Evolutionary conservation across 148 eudicot species (phyloP), one percentile per base, ranked within the genome.

Genomic region (Fallopia convolvulus): DNA sequence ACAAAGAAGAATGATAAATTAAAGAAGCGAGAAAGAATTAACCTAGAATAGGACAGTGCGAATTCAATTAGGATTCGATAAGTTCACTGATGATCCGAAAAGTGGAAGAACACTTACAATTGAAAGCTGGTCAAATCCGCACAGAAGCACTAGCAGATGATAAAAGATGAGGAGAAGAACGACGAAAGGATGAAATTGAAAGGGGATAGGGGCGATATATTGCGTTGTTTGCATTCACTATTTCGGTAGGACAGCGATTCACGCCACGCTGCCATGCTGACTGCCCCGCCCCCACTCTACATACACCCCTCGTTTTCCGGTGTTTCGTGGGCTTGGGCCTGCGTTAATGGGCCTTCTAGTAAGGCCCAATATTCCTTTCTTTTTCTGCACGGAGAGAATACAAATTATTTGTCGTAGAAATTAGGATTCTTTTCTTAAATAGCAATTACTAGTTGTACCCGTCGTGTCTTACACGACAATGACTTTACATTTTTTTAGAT

Each of bases 201-300:
- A 44, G 9, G 70, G 39, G 70, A 63, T 63, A 63, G 70, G 70
- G 40, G 39, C 0, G 39, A 63, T 30, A 63, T 32, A 63, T 13
- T 63, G 36, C 39, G 70, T 63, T 63, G 70, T 63, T 63, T 30
- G 70, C 70, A 32, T 63, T 63, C 70, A 30, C 70, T 10, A 63
- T 15, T 61, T 63, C 15, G 32, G 17, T 26, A 63, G 17, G 58
- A 30, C 70, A 63, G 14, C 6, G 39, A 63, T 23, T 63, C 30
- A 33, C 39, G 39, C 3, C 66, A 58, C 11, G 33, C 14, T 52
- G 66, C 33, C 32, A 21, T 58, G 33, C 66, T 23, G 10, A 58
- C 39, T 63, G 39, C 70, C 70, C 70, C 70, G 40, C 30, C 68
- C 26, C 15, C 30, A 26, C 61, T 21, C n/a, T n/a, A n/a, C n/a